Evolutionary conservation across 768 basidiomycete genomes (phyloP), one percentile per base, ranked within the genome.

Genomic region (Serendipita indica): DNA sequence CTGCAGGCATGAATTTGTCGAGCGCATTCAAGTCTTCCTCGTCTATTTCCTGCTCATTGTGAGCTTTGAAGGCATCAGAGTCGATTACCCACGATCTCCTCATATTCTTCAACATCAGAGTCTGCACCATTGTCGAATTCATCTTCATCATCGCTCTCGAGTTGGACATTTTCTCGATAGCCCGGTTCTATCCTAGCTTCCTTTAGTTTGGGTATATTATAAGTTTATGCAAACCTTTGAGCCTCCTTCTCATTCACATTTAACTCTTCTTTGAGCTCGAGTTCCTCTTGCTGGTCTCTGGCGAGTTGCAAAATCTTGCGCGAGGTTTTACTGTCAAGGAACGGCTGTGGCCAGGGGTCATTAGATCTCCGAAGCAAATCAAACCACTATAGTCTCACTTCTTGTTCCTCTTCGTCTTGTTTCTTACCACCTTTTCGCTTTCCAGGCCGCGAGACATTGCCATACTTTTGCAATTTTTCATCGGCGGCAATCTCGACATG

Each of bases 271-370:
- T 74, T 73, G 64, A 80, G 76, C 58, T 81, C 81, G 2, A 93
- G 70, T 67, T 97, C 92, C 68, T 90, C 84, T 71, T 97, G 92
- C 70, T 99, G 94, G 64, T 88, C 84, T 67, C 80, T 78, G 14
- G 94, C 94, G 58, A 99, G 80, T 68, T 92, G 86, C 63, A 99
- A 85, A 52, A 99, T 96, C 64, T 81, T 83, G 60, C 77, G 76
- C 0, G 91, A 94, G 3, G 83, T 85, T 70, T 85, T 89, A 2
- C 84, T 77, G 67, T 91, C 88, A 61, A 92, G 69, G 18, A 82
- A 79, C 41, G 72, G 75, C 89, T 93, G 63, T 22, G 52, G 20
- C 22, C 18, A 2, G 34, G 12, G 12, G 5, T 58, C 33, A 41
- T 41, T 57, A 33, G 27, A 16, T 32, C 25, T 25, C 43, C 39